Evolutionary conservation across 768 basidiomycete species (phyloP).

Genomic region (Tylopilus vinaceipallidus): DNA sequence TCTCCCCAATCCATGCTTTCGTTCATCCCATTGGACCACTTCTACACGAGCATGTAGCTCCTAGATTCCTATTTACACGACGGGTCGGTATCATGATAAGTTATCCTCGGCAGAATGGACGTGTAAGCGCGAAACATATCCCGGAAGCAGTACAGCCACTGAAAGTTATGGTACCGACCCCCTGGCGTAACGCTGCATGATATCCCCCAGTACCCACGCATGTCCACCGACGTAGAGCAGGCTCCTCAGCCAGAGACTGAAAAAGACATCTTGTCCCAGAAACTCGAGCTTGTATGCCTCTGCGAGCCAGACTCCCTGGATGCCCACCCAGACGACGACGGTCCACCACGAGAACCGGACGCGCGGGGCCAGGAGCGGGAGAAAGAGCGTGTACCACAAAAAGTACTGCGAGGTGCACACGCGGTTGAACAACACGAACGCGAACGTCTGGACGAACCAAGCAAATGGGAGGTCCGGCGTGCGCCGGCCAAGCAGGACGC

Average conservation of each 20-base stretch:
- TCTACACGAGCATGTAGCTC: conserved; percentile 14
- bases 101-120: background rate
- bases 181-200: conserved; percentile 50
- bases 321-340: conserved; percentile 64
- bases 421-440: conserved; percentile 96
- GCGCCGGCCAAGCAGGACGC: conserved; percentile 64
- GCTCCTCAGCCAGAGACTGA: conserved; percentile 75
- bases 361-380: conserved; percentile 77
- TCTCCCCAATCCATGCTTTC: conserved; percentile 17
- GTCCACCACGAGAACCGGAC: conserved; percentile 52
- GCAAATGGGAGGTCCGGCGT: conserved; percentile 67
- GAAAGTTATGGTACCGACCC: background rate
- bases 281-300: conserved; percentile 93
- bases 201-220: conserved; percentile 69
- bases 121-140: background rate
- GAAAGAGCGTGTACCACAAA: conserved; percentile 89
- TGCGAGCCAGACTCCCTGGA: conserved; percentile 87
- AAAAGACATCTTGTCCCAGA: conserved; percentile 69
- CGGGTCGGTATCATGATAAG: background rate
- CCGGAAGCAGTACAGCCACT: background rate
- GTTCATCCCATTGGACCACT: conserved; percentile 5
- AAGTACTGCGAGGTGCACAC: conserved; percentile 99
- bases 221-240: conserved; percentile 74
- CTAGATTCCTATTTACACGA: conserved; percentile 23
- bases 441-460: conserved; percentile 89